A percentile compares a stretch with the other conserved stretches of the same genome.
Evolutionary conservation across 306 rosid species (phyloP).

Genomic region (Quercus mongolica): DNA sequence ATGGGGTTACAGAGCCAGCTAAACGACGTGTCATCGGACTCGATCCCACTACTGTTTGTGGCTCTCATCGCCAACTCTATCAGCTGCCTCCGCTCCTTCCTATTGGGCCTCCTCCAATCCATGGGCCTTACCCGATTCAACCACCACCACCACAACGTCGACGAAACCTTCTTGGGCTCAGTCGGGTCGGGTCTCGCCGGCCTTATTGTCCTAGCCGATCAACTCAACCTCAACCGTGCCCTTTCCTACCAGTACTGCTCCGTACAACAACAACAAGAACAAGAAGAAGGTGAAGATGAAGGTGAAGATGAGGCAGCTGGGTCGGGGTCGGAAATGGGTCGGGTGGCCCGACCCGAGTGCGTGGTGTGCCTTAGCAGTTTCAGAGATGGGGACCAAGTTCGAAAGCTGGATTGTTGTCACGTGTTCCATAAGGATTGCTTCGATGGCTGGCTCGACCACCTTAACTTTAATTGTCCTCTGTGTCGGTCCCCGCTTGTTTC

Average conservation of each 20-base stretch:
- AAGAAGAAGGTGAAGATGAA: too few relatives aligned
- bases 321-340: too few relatives aligned
- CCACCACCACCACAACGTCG: slow-evolving; percentile 23
- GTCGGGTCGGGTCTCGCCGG: slow-evolving; percentile 71
- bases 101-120: slow-evolving; percentile 39
- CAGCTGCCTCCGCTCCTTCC: slow-evolving; percentile 47
- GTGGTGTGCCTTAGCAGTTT: slow-evolving; percentile 56
- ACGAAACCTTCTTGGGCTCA: slow-evolving; percentile 36
- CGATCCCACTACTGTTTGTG: slow-evolving; percentile 66
- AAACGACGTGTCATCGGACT: slow-evolving; percentile 78
- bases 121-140: slow-evolving; percentile 40
- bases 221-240: slow-evolving; percentile 50
- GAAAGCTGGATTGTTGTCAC: slow-evolving; percentile 72
- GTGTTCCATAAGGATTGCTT: slow-evolving; percentile 77
- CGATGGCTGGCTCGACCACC: slow-evolving; percentile 73
- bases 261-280: too few relatives aligned
- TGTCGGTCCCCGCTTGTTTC: slow-evolving; percentile 63
- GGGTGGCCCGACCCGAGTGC: slow-evolving; percentile 29
- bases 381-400: slow-evolving; percentile 61
- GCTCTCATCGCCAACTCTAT: slow-evolving; percentile 61
- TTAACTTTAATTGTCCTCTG: slow-evolving; percentile 78
- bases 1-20: slow-evolving; percentile 81
- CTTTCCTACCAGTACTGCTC: slow-evolving; percentile 32
- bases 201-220: slow-evolving; percentile 64
- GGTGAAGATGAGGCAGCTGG: too few relatives aligned